Conservation (phyloP, 176 grass and related monocot species). For the Aegilops sharonensis region DNA sequence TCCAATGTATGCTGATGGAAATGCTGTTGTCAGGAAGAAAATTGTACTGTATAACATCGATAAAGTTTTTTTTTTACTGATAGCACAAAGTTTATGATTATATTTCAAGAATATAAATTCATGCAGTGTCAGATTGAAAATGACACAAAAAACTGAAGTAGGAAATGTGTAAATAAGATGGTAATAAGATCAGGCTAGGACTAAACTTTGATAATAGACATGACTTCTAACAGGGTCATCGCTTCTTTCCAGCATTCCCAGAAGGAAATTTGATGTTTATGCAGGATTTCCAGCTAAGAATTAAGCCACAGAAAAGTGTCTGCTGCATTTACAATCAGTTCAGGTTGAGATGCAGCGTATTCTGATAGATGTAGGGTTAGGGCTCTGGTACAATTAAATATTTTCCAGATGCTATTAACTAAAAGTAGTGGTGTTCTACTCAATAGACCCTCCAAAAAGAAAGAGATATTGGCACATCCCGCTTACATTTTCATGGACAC, state of each 20-base stretch:
- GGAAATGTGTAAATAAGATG: not conserved
- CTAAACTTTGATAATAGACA: not conserved
- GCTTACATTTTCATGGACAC: slow-evolving; percentile 29
- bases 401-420: not conserved
- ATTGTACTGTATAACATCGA: not conserved
- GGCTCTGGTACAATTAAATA: not conserved
- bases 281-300: slow-evolving; percentile 9
- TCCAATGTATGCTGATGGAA: not conserved
- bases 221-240: not conserved
- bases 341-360: not conserved
- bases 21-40: not conserved
- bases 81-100: not conserved
- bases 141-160: not conserved
- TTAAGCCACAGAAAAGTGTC: not conserved
- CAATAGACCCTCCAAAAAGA: not conserved
- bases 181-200: not conserved
- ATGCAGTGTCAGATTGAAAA: not conserved
- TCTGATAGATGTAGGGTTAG: not conserved
- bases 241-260: not conserved
- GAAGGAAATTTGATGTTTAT: slow-evolving; percentile 3
- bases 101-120: slow-evolving; percentile 2
- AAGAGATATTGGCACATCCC: not conserved
- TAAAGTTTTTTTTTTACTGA: not conserved
- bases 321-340: not conserved
- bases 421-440: not conserved